Base-by-base conservation (phyloP, 1,139 yeast species). In the Hemisphaericaspora subhashii region DNA sequence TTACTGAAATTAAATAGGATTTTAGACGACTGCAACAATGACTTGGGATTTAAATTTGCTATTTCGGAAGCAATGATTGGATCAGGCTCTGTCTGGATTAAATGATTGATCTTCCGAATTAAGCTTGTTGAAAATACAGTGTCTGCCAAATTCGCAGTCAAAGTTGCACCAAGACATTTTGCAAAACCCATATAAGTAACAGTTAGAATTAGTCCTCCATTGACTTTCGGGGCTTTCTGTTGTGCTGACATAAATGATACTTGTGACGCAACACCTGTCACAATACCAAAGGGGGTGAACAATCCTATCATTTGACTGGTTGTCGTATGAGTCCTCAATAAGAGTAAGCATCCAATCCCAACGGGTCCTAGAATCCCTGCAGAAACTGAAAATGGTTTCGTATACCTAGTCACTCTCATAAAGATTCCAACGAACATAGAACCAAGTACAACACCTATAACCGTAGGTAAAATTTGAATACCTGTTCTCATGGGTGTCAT, bases 401-500 rank as follows among this genome's bases (percentile, higher is more conserved):
- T 59, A 33, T 41, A 48, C 22, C 57, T 49, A 8, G 65, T 52
- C 41, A 58, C 62, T 37, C 58, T 61, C 25, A 67, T 57, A 11
- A 56, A 26, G 7, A 60, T 44, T 14, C 74, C 74, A 6, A 58
- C 44, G 12, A 40, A 4, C n/a, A 64, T 50, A 8, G 74, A 62
- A 4, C 55, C 37, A 15, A 66, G 13, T 3, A 66, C 66, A 31
- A 64, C 62, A 1, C 69, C 46, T 11, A 70, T 57, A 38, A 69
- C 59, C 12, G 58, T 41, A 2, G 75, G 71, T 38, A 70, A 57
- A 36, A 67, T 52, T 43, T 62, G 60, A 27, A 68, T 47, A 35
- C 76, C 76, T 1, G 74, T 60, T 10, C 54, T 52, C 58, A 66
- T 54, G 4, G 75, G 64, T 37, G 57, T 48, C 8, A 58, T 51